Conservation (phyloP, 2,329 filamentous ascomycete species). For the Helminthosporium solani region DNA sequence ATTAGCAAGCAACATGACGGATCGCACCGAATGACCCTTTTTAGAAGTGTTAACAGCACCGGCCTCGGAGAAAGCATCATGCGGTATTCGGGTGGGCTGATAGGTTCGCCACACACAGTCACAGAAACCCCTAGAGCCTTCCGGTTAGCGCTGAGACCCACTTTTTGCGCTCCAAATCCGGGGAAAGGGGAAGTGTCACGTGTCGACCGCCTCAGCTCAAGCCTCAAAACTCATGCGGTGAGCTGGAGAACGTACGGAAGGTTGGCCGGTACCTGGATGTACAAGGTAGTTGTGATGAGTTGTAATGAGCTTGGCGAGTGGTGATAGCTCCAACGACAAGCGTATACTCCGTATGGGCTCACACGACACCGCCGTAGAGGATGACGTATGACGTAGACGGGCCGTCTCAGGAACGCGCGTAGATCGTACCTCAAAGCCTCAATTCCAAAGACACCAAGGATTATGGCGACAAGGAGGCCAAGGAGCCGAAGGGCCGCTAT, state of each 20-base stretch:
- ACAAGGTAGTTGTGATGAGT: neutral
- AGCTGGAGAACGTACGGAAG: neutral
- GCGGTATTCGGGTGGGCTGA: neutral
- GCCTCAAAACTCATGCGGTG: neutral
- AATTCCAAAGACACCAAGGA: slow-evolving; percentile 7
- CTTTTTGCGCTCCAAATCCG: neutral
- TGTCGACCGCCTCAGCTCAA: neutral
- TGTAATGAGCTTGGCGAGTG: no score
- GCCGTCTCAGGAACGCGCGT: slow-evolving; percentile 11
- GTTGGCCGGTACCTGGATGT: neutral
- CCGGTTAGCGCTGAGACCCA: no score
- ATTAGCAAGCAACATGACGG: slow-evolving; percentile 22
- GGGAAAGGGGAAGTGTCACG: neutral
- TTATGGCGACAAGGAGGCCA: neutral
- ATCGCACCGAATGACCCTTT: slow-evolving; percentile 23
- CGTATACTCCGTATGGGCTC: no score
- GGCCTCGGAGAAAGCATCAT: slow-evolving; percentile 33
- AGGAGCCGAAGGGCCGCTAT: no score
- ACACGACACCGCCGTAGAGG: neutral
- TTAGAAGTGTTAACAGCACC: slow-evolving; percentile 18
- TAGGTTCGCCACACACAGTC: neutral
- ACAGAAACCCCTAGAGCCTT: neutral
- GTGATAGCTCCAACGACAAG: no score
- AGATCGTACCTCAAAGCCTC: slow-evolving; percentile 14
- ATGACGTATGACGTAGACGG: neutral